Evolutionary conservation across 1,139 yeast species (phyloP), one percentile per base, ranked within the genome.

Genomic region (Magnusiomyces suaveolens): DNA sequence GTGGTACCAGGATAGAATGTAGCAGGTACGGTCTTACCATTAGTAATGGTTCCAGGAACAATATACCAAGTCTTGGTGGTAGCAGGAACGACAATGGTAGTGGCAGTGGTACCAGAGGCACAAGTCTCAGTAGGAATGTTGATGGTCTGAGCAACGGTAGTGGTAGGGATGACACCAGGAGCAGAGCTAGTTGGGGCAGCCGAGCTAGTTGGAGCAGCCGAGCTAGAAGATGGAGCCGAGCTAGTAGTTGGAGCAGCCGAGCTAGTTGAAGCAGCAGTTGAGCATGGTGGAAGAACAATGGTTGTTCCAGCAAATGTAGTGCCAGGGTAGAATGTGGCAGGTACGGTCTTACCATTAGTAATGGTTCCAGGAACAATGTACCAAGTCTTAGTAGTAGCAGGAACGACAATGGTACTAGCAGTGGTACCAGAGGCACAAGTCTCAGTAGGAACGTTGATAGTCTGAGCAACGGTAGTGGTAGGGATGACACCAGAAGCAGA

Each of bases 281-380:
- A 8, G 21, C 43, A 54, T 1, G 62, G 56, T 14, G 59, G 48
- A 1, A 58, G 60, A 33, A 62, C 59, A n/a, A 52, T 43, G 12
- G 63, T 59, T 1, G 59, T 60, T 36, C 61, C 65, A 10, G 59
- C 57, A 26, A 54, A 25, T 20, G 63, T 54, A 2, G 60, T 54
- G 8, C 60, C 61, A 14, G 61, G 56, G 23, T 50, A 52, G 12
- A 56, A 54, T 18, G 60, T 54, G 1, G 57, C 51, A 1, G 51
- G 20, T 2, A 26, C 8, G 23, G 43, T 47, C 25, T 38, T n/a
- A 12, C 46, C 48, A 1, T 43, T 32, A 14, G 36, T 39, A 26
- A 24, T 33, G 26, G 41, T 10, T 1, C 54, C 58, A 10, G 64
- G 54, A 26, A 55, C 52, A 6, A 58, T 54, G 43, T 57, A 57